Base-by-base conservation (phyloP, 2,329 filamentous ascomycete species). In the Fusarium drepaniforme region DNA sequence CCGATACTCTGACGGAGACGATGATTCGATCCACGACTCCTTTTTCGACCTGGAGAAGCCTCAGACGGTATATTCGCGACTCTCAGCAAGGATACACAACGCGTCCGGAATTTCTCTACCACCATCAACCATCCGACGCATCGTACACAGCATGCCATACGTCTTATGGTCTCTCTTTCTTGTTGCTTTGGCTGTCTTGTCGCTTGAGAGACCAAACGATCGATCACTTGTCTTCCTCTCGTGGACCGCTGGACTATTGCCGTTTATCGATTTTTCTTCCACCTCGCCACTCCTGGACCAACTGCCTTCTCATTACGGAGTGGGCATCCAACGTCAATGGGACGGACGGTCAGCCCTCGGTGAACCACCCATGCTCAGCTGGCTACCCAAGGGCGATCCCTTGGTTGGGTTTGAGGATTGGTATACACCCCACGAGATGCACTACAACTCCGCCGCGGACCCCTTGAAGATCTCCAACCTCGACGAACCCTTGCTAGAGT, bases 391-490 rank as follows among this genome's bases (percentile, higher is more conserved):
- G 35, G 69, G 77, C 8, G 59, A 53, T 15, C 59, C 71, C 0
- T 73, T 75, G 8, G 63, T 60, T 15, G 76, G 74, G 3, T 74
- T 74, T 3, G 76, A 80, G 56, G 79, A 83, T 37, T 81, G 78
- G 79, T 79, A 64, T 66, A 53, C 57, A 30, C 56, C 56, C 4
- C n/a, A 58, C 8, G 33, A 58, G 56, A 37, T 38, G 56, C 56
- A 58, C 33, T 86, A 86, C 67, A 78, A 75, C 44, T 80, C 83
- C 4, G 73, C 71, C 0, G 58, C 73, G 4, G 84, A 86, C 49
- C 84, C 84, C 2, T 69, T 85, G 44, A 83, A 81, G 40, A 79
- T 85, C 23, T 80, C 82, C 1, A 85, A 86, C 57, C 73, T 83
- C 4, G 61, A 83, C 5, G 73, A 82, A 11, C 72, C 76, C 0